These are phyloP conservation scores for Centaurea solstitialis DNA, from an alignment of 129 eudicot species.

Conservation along the genomic window DNA sequence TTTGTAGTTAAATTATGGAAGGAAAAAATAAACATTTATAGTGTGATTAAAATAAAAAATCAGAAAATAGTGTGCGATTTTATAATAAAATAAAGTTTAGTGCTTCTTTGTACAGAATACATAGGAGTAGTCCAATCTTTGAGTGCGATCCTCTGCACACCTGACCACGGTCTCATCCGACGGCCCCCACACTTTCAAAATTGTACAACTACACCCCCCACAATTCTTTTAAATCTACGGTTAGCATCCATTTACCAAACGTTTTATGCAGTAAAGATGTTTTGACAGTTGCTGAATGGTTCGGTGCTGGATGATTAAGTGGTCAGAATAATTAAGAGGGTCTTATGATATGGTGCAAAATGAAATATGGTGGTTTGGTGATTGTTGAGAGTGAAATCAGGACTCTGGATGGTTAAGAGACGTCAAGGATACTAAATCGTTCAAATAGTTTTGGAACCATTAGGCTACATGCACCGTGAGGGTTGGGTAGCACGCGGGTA, in stretches of 20 bases:
- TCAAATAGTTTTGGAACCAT: too few relatives aligned
- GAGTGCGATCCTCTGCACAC: not conserved
- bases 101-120: conserved; percentile 10
- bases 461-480: too few relatives aligned
- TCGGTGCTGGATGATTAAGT: too few relatives aligned
- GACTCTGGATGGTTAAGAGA: too few relatives aligned
- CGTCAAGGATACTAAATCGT: too few relatives aligned
- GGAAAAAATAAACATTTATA: not conserved
- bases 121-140: conserved; percentile 25
- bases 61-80: not conserved
- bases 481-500: too few relatives aligned
- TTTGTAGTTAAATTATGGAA: not conserved
- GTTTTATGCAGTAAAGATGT: too few relatives aligned
- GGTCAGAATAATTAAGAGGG: too few relatives aligned
- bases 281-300: too few relatives aligned
- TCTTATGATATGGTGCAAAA: too few relatives aligned
- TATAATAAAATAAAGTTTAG: conserved; percentile 6
- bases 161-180: conserved; percentile 20
- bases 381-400: too few relatives aligned
- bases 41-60: not conserved
- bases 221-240: conserved; percentile 5
- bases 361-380: too few relatives aligned
- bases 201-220: not conserved
- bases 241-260: not conserved
- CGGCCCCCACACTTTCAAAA: not conserved